These are phyloP conservation scores for Speleostelium caveatum DNA, from an alignment of 78 protist genomes.

Conservation along the genomic window DNA sequence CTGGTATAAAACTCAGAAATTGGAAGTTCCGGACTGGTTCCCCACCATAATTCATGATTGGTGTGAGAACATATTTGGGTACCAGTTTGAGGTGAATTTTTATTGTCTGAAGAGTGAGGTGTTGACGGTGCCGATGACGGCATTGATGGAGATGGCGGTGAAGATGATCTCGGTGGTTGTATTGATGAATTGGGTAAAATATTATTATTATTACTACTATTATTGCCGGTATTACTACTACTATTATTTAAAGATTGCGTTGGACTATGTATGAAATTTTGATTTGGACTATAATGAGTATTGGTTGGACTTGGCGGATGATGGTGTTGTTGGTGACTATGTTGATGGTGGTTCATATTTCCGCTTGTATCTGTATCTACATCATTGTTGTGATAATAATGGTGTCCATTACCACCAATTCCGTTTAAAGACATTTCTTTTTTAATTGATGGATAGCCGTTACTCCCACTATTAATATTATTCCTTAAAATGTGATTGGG, in stretches of 20 bases:
- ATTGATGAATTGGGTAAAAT: constrained; percentile 2
- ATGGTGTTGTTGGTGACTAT: neutral
- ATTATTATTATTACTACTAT: neutral
- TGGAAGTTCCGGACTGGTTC: constrained; percentile 55
- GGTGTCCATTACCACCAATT: neutral
- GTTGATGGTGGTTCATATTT: neutral
- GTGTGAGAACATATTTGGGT: constrained; percentile 62
- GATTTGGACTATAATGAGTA: neutral
- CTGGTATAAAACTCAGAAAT: constrained; percentile 59
- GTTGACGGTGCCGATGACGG: constrained; percentile 28
- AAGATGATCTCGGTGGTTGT: constrained; percentile 16
- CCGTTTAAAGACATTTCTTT: too few relatives aligned
- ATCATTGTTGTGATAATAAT: neutral
- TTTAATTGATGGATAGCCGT: too few relatives aligned
- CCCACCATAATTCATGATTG: constrained; percentile 74
- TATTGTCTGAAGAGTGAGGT: constrained; percentile 1
- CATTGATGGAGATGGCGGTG: neutral
- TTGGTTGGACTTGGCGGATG: neutral
- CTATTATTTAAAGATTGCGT: neutral
- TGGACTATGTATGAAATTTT: neutral
- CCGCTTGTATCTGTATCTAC: neutral
- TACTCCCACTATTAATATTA: neutral
- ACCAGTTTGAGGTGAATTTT: constrained; percentile 5
- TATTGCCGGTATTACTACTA: neutral
- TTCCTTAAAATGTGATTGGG: neutral